phyloP scores from a whole-genome alignment of 2,329 filamentous ascomycete genomes.

The Aurifilum marmelostoma region DNA sequence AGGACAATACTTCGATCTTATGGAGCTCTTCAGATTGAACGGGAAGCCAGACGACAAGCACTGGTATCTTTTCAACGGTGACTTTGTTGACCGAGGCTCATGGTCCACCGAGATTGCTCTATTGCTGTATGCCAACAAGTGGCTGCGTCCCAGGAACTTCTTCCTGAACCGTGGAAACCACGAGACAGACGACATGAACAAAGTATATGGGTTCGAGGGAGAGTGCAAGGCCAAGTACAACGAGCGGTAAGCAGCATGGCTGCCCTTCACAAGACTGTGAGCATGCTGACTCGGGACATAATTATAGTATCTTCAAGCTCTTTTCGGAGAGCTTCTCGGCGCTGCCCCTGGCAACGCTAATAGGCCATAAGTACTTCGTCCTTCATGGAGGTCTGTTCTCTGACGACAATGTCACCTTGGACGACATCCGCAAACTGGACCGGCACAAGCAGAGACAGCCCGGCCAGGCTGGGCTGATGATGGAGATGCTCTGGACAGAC shows the following conservation, averaged over 20 bases:
- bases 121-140: constrained; percentile 94
- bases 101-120: constrained; percentile 98
- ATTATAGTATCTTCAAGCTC: constrained; percentile 78
- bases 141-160: constrained; percentile 83
- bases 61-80: constrained; percentile 96
- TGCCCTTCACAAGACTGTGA: constrained; percentile 29
- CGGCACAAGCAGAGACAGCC: constrained; percentile 90
- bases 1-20: constrained; percentile 97
- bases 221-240: constrained; percentile 99
- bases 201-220: constrained; percentile 96
- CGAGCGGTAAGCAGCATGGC: constrained; percentile 56
- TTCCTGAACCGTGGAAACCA: constrained; percentile 98
- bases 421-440: constrained; percentile 92
- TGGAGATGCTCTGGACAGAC: constrained; percentile 99
- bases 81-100: constrained; percentile 96
- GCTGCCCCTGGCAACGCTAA: constrained; percentile 85
- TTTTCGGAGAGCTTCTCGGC: constrained; percentile 99
- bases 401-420: constrained; percentile 86
- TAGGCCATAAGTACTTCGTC: constrained; percentile 88
- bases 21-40: constrained; percentile 94
- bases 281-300: constrained; percentile 41
- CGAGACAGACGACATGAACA: constrained; percentile 99
- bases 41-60: constrained; percentile 84
- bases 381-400: constrained; percentile 96
- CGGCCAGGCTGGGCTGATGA: constrained; percentile 94